These are phyloP conservation scores for Orbilia oligospora DNA, from an alignment of 2,329 filamentous ascomycete species.

Conservation along the genomic window DNA sequence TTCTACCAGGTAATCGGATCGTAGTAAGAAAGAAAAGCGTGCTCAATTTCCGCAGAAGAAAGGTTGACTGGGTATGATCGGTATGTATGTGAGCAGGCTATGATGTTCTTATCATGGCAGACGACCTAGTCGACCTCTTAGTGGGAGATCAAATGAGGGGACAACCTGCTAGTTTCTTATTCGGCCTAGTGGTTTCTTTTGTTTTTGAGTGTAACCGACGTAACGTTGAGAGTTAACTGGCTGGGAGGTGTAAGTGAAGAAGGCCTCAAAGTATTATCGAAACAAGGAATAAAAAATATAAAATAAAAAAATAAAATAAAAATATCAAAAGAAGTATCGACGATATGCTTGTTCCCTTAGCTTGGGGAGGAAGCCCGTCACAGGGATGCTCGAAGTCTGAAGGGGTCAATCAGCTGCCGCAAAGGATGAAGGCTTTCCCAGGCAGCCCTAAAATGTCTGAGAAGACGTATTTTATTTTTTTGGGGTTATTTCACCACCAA, in stretches of 20 bases:
- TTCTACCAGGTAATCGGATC: constrained; percentile 61
- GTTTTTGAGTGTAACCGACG: constrained; percentile 55
- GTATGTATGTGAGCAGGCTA: constrained; percentile 51
- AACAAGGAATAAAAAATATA: constrained; percentile 45
- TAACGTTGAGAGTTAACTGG: constrained; percentile 39
- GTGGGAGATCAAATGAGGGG: constrained; percentile 52
- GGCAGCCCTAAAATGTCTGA: constrained; percentile 60
- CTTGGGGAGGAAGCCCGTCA: constrained; percentile 59
- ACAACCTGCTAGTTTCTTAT: constrained; percentile 50
- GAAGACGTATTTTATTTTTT: constrained; percentile 54
- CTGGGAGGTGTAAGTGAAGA: neutral
- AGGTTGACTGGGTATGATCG: constrained; percentile 45
- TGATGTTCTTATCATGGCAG: constrained; percentile 59
- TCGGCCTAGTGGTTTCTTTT: constrained; percentile 45
- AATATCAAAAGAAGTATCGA: constrained; percentile 41
- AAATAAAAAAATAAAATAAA: neutral
- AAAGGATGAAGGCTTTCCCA: constrained; percentile 53
- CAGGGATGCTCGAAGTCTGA: constrained; percentile 56
- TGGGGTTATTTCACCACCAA: neutral
- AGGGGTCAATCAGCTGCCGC: constrained; percentile 59
- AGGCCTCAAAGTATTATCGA: constrained; percentile 41
- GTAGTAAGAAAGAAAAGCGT: constrained; percentile 47
- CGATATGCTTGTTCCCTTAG: constrained; percentile 57
- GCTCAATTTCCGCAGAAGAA: constrained; percentile 60
- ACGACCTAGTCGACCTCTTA: constrained; percentile 28